Evolutionary conservation across 805 yeast species (phyloP), one percentile per base, ranked within the genome.

Genomic region (Myxozyma geophila): DNA sequence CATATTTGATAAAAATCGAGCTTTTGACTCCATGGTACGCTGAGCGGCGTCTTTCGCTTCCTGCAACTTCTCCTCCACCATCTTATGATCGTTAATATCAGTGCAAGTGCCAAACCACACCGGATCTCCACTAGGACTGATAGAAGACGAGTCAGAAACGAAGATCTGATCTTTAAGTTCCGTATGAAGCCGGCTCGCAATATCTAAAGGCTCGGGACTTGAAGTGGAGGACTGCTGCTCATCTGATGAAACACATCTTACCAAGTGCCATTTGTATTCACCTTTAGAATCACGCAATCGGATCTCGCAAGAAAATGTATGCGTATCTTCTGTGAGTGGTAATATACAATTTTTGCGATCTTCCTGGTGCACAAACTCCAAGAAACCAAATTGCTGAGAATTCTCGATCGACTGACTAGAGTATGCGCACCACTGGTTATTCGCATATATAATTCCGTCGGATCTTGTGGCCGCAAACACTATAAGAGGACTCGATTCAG

Each of bases 1-100:
- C 77, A 75, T 75, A 60, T 75, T 75, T 9, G 77, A 73, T 50
- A 75, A 58, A 46, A 75, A 75, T 39, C 78, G 69, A 41, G 79
- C 66, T 71, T 81, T 82, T 35, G 74, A 69, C 55, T 74, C 74
- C 63, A 74, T 73, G 2, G 74, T 71, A 33, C 72, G 59, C 61
- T 74, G 77, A n/a, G 77, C 77, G 7, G 74, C 73, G 50, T 73
- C 74, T 58, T 74, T 74, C 39, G 77, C 76, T 54, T 71, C 74
- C 50, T 72, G 63, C 9, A 74, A 65, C 48, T 74, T 74, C 64
- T 74, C 74, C 55, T 74, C 76, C 8, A 73, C 68, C 57, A 71
- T 50, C 66, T 73, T 74, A 49, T 74, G 77, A 61, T 73, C 75
- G 44, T 74, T 70, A 52, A 74, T 74, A 63, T 74, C 76, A 3